Percentiles rank a stretch among this genome's conserved stretches.
Evolutionary conservation across 1,284 basidiomycete species (phyloP).

Genomic region (Pholiota adiposa): DNA sequence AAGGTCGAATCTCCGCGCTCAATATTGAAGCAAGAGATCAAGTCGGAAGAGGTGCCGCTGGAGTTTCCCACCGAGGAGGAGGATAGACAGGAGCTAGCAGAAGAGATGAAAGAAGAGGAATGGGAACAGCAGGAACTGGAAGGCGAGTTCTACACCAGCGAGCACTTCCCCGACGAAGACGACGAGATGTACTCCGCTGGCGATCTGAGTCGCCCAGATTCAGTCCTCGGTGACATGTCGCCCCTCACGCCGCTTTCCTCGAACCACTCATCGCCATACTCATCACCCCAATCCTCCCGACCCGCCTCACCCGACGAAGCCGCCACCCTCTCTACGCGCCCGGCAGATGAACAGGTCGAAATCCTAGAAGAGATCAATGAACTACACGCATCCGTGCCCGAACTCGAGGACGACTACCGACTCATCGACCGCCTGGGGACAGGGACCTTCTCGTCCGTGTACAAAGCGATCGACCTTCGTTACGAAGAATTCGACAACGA

Average conservation of each 20-base stretch:
- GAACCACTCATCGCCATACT: constrained; percentile 6
- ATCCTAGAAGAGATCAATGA: constrained; percentile 79
- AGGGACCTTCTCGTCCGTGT: constrained; percentile 98
- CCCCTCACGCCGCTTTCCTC: constrained; percentile 20
- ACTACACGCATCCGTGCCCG: constrained; percentile 63
- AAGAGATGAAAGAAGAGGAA: background rate
- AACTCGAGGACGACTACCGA: constrained; percentile 72
- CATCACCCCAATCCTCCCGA: too few relatives aligned
- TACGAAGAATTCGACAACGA: constrained; percentile 82
- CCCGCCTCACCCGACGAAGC: constrained; percentile 56
- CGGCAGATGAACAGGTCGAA: constrained; percentile 73
- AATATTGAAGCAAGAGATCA: background rate
- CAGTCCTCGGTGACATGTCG: constrained; percentile 32
- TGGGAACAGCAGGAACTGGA: constrained; percentile 7
- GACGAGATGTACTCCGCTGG: constrained; percentile 13
- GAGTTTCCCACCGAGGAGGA: background rate
- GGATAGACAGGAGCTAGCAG: background rate
- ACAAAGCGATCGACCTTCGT: constrained; percentile 91
- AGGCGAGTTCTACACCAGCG: constrained; percentile 20
- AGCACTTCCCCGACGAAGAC: constrained; percentile 50
- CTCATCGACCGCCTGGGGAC: constrained; percentile 93
- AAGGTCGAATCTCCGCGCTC: background rate
- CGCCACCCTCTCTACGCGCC: constrained; percentile 55
- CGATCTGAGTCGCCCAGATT: constrained; percentile 25
- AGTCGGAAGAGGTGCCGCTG: background rate